phyloP scores from a whole-genome alignment of 345 rosid species.

The Raphanus raphanistrum region DNA sequence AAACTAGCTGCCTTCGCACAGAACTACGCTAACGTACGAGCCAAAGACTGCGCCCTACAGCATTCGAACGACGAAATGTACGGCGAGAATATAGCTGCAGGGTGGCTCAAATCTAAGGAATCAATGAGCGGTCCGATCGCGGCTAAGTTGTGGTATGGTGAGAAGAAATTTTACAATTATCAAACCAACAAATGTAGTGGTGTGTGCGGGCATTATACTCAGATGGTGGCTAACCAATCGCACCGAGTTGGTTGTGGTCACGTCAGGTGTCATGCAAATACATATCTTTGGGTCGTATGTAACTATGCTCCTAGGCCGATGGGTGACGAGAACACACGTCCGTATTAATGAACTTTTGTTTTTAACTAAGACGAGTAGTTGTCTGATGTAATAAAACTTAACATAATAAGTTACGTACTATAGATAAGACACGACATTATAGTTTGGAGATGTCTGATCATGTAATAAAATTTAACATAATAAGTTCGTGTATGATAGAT shows the following conservation, averaged over 20 bases:
- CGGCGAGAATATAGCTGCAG: constrained; percentile 55
- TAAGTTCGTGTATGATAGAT: not conserved
- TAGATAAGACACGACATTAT: not conserved
- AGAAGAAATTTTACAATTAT: constrained; percentile 51
- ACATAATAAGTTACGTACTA: not conserved
- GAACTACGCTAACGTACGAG: constrained; percentile 33
- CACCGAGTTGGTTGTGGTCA: constrained; percentile 61
- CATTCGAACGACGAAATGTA: constrained; percentile 53
- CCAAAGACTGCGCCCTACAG: constrained; percentile 23
- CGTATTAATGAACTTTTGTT: not conserved
- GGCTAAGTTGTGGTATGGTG: constrained; percentile 53
- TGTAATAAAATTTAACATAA: not conserved
- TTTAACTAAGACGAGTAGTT: not conserved
- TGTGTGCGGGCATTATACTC: constrained; percentile 68
- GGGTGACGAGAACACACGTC: constrained; percentile 41
- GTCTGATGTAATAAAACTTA: not conserved
- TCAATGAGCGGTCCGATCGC: constrained; percentile 43
- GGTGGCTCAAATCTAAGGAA: constrained; percentile 31
- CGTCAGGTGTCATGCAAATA: constrained; percentile 48
- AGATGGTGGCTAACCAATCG: constrained; percentile 65
- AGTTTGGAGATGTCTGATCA: not conserved
- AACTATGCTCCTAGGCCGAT: constrained; percentile 55
- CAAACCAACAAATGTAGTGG: constrained; percentile 46
- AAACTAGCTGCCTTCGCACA: constrained; percentile 47
- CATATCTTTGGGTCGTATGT: constrained; percentile 51